Evolutionary conservation across 305 asterid species (phyloP).

Genomic region (Fraxinus platypoda): DNA sequence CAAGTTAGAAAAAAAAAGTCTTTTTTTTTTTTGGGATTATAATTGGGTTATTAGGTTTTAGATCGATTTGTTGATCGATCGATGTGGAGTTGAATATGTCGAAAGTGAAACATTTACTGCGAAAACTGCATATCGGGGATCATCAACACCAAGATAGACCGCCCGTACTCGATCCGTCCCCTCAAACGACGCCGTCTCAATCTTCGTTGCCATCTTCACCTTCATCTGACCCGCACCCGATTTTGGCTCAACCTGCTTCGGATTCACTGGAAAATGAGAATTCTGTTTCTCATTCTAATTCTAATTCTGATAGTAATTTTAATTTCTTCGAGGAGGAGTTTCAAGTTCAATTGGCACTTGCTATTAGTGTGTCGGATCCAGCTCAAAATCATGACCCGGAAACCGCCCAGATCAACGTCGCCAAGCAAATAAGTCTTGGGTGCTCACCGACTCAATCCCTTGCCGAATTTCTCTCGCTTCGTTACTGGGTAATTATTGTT

Average conservation of each 20-base stretch:
- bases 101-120: slow-evolving; percentile 16
- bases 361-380: slow-evolving; percentile 63
- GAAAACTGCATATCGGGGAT: slow-evolving; percentile 18
- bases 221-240: slow-evolving; percentile 24
- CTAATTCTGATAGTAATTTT: slow-evolving; percentile 28
- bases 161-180: slow-evolving; percentile 37
- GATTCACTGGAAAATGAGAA: slow-evolving; percentile 3
- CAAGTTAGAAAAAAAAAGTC: neutral
- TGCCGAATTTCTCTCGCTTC: slow-evolving; percentile 66
- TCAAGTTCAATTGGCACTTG: slow-evolving; percentile 58
- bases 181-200: slow-evolving; percentile 32
- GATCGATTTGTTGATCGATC: neutral
- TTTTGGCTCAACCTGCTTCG: slow-evolving; percentile 1
- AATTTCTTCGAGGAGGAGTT: slow-evolving; percentile 73
- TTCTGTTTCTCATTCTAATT: slow-evolving; percentile 6
- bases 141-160: neutral
- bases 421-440: slow-evolving; percentile 87
- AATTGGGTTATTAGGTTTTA: neutral
- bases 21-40: neutral
- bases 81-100: slow-evolving; percentile 6
- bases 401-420: slow-evolving; percentile 79
- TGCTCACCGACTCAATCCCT: slow-evolving; percentile 62
- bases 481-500: slow-evolving; percentile 65
- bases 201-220: slow-evolving; percentile 35
- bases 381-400: slow-evolving; percentile 70